These are phyloP conservation scores for Macrotyloma uniflorum DNA, from an alignment of 306 rosid species.

Conservation along the genomic window DNA sequence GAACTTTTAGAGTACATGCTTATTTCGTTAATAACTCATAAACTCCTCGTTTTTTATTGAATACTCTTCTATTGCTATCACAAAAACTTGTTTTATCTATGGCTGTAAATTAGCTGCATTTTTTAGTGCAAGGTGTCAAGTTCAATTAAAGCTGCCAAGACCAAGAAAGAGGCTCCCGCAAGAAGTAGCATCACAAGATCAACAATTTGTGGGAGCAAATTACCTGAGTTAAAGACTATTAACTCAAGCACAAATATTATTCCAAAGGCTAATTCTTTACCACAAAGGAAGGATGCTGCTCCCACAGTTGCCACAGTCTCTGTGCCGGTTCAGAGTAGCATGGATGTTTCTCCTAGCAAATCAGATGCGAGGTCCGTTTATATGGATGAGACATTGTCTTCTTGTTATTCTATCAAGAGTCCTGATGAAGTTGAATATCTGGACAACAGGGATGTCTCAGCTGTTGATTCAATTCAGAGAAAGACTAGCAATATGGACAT, in stretches of 20 bases:
- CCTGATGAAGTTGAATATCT: conserved; percentile 77
- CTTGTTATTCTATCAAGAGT: conserved; percentile 74
- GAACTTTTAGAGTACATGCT: background rate
- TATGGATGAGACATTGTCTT: conserved; percentile 74
- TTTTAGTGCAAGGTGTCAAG: conserved; percentile 55
- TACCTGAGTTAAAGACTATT: conserved; percentile 34
- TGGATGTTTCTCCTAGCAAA: conserved; percentile 69
- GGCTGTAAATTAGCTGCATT: conserved; percentile 11
- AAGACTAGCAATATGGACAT: conserved; percentile 62
- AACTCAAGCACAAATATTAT: conserved; percentile 45
- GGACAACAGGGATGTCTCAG: conserved; percentile 62
- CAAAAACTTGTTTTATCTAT: background rate
- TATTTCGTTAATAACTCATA: background rate
- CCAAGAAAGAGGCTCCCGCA: conserved; percentile 55
- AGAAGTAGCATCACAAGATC: conserved; percentile 30
- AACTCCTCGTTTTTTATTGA: background rate
- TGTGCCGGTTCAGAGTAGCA: conserved; percentile 27
- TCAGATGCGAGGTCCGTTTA: conserved; percentile 71
- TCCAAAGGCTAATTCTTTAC: conserved; percentile 41
- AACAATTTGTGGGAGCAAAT: conserved; percentile 26
- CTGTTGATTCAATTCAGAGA: conserved; percentile 57
- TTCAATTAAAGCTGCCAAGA: conserved; percentile 56
- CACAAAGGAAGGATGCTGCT: conserved; percentile 33
- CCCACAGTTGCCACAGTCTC: conserved; percentile 33
- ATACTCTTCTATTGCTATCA: background rate